These are phyloP conservation scores for Abrus precatorius DNA, from an alignment of 306 rosid genomes.

Conservation along the genomic window DNA sequence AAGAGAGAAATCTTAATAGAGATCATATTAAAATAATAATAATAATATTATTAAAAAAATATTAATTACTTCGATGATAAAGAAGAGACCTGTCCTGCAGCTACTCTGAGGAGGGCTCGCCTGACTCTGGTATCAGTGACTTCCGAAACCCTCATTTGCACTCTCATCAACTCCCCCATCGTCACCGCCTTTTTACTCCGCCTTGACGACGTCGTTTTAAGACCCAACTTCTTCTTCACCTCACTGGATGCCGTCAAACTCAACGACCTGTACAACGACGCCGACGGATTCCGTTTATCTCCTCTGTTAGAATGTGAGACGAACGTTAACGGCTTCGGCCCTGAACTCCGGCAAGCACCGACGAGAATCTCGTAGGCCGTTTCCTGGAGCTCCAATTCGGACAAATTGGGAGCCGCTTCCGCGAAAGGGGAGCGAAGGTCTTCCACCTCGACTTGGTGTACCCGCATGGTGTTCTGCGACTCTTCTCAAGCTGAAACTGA, in stretches of 20 bases:
- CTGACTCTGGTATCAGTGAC: constrained; percentile 72
- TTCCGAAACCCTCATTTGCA: constrained; percentile 84
- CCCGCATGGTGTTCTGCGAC: constrained; percentile 58
- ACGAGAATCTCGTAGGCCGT: constrained; percentile 85
- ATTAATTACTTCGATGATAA: too few species aligned
- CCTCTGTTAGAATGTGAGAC: constrained; percentile 51
- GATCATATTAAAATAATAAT: too few species aligned
- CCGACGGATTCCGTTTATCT: constrained; percentile 31
- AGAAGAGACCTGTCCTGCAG: constrained; percentile 70
- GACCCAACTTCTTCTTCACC: constrained; percentile 77
- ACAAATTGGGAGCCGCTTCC: constrained; percentile 46
- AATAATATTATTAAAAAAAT: too few species aligned
- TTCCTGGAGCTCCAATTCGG: constrained; percentile 74
- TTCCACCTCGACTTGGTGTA: constrained; percentile 47
- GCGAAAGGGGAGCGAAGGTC: constrained; percentile 67
- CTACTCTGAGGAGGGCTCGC: constrained; percentile 73
- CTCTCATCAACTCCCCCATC: constrained; percentile 72
- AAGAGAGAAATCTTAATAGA: too few species aligned
- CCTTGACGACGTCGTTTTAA: constrained; percentile 56
- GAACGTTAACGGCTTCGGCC: constrained; percentile 71
- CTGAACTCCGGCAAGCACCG: constrained; percentile 75
- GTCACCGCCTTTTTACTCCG: constrained; percentile 56
- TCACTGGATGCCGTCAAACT: constrained; percentile 67
- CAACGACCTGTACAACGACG: constrained; percentile 75
- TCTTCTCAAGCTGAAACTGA: constrained; percentile 52